These are phyloP conservation scores for Solanum chaucha DNA, from an alignment of 257 asterid genomes.

Conservation along the genomic window DNA sequence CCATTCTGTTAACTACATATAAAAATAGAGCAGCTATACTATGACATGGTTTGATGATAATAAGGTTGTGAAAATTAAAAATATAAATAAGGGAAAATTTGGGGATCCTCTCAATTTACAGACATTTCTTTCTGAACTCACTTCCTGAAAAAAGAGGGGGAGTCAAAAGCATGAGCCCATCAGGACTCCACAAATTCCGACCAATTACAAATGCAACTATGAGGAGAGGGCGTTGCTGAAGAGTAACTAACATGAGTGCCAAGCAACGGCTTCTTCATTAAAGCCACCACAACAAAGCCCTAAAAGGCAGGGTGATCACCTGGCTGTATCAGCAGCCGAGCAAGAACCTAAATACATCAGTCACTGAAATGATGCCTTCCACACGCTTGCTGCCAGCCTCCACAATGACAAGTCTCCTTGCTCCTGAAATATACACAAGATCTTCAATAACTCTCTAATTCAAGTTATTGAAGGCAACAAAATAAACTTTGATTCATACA, in stretches of 20 bases:
- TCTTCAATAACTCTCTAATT: neutral
- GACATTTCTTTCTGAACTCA: slow-evolving; percentile 12
- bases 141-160: slow-evolving; percentile 15
- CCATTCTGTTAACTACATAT: neutral
- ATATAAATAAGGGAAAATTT: slow-evolving; percentile 3
- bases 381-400: slow-evolving; percentile 76
- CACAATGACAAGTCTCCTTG: slow-evolving; percentile 58
- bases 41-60: neutral
- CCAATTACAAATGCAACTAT: neutral
- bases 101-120: slow-evolving; percentile 45
- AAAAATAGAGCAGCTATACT: neutral
- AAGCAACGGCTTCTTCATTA: neutral
- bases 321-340: slow-evolving; percentile 28
- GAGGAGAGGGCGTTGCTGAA: neutral
- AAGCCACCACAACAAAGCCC: slow-evolving; percentile 8
- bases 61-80: neutral
- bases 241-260: slow-evolving; percentile 1
- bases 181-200: neutral
- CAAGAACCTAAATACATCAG: slow-evolving; percentile 58
- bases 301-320: slow-evolving; percentile 4
- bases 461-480: neutral
- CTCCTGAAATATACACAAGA: slow-evolving; percentile 31
- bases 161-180: slow-evolving; percentile 15
- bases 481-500: neutral
- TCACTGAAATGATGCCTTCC: slow-evolving; percentile 59